A percentile compares a stretch with the other conserved stretches of the same genome.
These are phyloP conservation scores for Termitomyces heimii DNA, from an alignment of 768 basidiomycete genomes.

Conservation along the genomic window DNA sequence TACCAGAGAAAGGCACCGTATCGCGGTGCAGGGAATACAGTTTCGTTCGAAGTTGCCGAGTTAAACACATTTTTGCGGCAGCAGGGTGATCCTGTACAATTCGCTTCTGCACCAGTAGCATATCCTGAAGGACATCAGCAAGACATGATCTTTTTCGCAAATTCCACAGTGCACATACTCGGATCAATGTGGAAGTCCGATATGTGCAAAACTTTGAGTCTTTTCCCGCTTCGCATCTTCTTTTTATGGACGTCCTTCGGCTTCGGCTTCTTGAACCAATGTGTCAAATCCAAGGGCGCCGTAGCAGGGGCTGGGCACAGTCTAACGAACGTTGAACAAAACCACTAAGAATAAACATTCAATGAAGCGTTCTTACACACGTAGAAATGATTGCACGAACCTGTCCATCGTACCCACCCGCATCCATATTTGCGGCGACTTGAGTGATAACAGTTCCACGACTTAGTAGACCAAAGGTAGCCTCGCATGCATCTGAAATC, in stretches of 20 bases:
- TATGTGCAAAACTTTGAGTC: slow-evolving; percentile 69
- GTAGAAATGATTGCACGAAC: slow-evolving; percentile 24
- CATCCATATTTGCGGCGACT: slow-evolving; percentile 64
- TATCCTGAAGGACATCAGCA: slow-evolving; percentile 38
- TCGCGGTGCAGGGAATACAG: slow-evolving; percentile 57
- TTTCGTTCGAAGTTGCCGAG: slow-evolving; percentile 38
- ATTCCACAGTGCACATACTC: slow-evolving; percentile 29
- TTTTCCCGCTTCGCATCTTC: slow-evolving; percentile 55
- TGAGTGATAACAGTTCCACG: slow-evolving; percentile 64
- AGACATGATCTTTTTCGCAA: neutral
- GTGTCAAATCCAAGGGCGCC: slow-evolving; percentile 52
- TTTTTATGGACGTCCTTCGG: slow-evolving; percentile 57
- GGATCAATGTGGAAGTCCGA: slow-evolving; percentile 77
- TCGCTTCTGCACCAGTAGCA: slow-evolving; percentile 64
- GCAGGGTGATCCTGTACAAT: slow-evolving; percentile 58
- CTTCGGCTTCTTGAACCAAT: slow-evolving; percentile 76
- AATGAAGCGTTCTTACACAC: neutral
- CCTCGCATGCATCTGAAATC: slow-evolving; percentile 44
- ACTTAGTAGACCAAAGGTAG: slow-evolving; percentile 37
- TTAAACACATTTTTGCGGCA: slow-evolving; percentile 56
- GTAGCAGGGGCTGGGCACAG: slow-evolving; percentile 54
- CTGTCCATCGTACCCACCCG: slow-evolving; percentile 70
- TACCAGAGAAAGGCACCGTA: slow-evolving; percentile 63
- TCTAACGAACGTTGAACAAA: slow-evolving; percentile 57
- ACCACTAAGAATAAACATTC: slow-evolving; percentile 23